Percentiles rank a stretch among this genome's conserved stretches.
phyloP scores from a whole-genome alignment of 331 rosid species.

The Malus hybrid region DNA sequence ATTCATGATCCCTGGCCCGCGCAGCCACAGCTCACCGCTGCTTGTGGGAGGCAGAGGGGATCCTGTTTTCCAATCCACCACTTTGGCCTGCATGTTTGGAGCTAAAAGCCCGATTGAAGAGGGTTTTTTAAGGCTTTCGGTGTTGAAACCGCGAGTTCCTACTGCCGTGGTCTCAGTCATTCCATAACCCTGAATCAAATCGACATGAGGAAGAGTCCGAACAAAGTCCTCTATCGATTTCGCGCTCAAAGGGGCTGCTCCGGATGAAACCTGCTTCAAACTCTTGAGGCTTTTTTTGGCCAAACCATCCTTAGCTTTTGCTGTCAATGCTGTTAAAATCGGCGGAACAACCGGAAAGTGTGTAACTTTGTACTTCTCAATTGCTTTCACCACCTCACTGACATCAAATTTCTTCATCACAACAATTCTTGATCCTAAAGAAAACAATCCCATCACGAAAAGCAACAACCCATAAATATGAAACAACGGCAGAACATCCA shows the following conservation, averaged over 20 bases:
- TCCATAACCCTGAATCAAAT: conserved; percentile 94
- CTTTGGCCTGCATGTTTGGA: conserved; percentile 87
- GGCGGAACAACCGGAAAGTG: conserved; percentile 69
- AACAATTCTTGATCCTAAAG: conserved; percentile 67
- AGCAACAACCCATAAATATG: conserved; percentile 65
- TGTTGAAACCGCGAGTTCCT: conserved; percentile 75
- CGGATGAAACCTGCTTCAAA: conserved; percentile 64
- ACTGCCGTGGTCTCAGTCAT: conserved; percentile 80
- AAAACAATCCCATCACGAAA: conserved; percentile 51
- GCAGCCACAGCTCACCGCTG: conserved; percentile 79
- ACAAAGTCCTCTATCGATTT: conserved; percentile 40
- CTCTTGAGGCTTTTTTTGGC: conserved; percentile 38
- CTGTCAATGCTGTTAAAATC: conserved; percentile 45
- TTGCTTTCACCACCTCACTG: conserved; percentile 37
- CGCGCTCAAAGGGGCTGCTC: conserved; percentile 61
- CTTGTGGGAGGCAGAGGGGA: conserved; percentile 60
- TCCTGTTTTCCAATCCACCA: conserved; percentile 53
- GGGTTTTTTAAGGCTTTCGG: conserved; percentile 36
- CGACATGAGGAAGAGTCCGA: conserved; percentile 49
- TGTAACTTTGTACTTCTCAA: conserved; percentile 51
- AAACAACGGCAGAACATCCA: conserved; percentile 78
- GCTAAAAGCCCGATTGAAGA: conserved; percentile 74
- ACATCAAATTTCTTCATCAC: conserved; percentile 58
- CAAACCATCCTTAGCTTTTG: conserved; percentile 16
- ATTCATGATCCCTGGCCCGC: conserved; percentile 72